Evolutionary conservation across 2,329 filamentous ascomycete species (phyloP).

Genomic region (Lecanicillium sp.): DNA sequence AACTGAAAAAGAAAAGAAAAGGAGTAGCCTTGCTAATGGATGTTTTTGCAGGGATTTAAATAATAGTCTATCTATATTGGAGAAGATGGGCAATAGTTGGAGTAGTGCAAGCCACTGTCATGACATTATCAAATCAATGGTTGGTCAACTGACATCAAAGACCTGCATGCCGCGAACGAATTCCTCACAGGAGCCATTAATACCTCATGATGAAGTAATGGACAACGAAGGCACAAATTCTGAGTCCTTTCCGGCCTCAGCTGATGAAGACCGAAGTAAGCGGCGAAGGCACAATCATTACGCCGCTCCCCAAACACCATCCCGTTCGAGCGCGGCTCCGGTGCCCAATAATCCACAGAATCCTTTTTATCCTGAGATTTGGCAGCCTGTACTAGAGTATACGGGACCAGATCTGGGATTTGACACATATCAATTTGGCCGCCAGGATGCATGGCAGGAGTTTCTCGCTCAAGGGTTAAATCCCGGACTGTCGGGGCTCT

Average conservation of each 20-base stretch:
- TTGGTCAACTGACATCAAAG: not conserved
- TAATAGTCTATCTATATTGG: not conserved
- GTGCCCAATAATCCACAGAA: too few species aligned
- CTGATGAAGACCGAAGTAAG: not conserved
- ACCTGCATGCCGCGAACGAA: not conserved
- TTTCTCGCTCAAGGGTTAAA: not conserved
- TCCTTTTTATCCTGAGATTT: not conserved
- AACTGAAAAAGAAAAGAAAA: constrained; percentile 5
- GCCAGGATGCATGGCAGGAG: constrained; percentile 4
- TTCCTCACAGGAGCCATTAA: too few species aligned
- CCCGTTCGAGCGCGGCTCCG: not conserved
- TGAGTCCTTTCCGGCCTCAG: not conserved
- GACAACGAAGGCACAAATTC: not conserved
- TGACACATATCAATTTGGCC: constrained; percentile 1
- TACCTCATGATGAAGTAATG: not conserved
- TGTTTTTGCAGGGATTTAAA: not conserved
- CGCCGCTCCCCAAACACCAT: not conserved
- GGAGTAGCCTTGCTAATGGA: not conserved
- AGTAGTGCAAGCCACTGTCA: constrained; percentile 1
- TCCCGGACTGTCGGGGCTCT: constrained; percentile 1
- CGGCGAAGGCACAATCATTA: not conserved
- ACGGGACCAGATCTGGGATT: constrained; percentile 9
- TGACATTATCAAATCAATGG: constrained; percentile 2
- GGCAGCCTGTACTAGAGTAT: constrained; percentile 7
- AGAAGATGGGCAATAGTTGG: not conserved